phyloP scores from a whole-genome alignment of 176 grass and related monocot species.

The Tillandsia fasciculata region DNA sequence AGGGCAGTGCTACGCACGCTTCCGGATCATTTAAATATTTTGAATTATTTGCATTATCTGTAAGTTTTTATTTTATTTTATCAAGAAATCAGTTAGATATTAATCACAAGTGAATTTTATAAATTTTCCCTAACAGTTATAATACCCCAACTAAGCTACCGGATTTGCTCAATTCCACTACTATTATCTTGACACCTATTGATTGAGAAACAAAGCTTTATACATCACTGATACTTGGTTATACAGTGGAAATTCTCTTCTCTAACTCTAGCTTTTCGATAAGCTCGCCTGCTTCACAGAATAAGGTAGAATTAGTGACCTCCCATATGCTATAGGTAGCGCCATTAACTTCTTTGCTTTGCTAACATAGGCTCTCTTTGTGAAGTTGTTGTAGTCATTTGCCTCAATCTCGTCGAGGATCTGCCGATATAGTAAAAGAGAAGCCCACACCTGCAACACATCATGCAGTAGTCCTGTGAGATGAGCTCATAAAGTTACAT shows the following conservation, averaged over 20 bases:
- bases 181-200: too few species aligned
- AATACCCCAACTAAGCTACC: too few species aligned
- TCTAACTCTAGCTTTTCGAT: not conserved
- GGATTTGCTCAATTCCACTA: too few species aligned
- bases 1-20: too few species aligned
- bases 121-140: too few species aligned
- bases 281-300: conserved; percentile 20
- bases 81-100: too few species aligned
- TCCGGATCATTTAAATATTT: too few species aligned
- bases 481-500: too few species aligned
- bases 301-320: conserved; percentile 42
- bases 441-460: conserved; percentile 81
- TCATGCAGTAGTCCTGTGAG: not conserved
- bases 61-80: too few species aligned
- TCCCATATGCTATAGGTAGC: conserved; percentile 66
- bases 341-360: conserved; percentile 84
- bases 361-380: conserved; percentile 70
- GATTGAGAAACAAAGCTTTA: not conserved
- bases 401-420: conserved; percentile 96
- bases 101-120: too few species aligned
- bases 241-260: not conserved
- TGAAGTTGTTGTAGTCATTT: conserved; percentile 89
- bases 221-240: not conserved
- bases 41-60: too few species aligned
- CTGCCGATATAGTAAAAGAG: conserved; percentile 70